Base-by-base conservation (phyloP, 2,329 filamentous ascomycete genomes). In the Pseudocercospora pini-densiflorae region DNA sequence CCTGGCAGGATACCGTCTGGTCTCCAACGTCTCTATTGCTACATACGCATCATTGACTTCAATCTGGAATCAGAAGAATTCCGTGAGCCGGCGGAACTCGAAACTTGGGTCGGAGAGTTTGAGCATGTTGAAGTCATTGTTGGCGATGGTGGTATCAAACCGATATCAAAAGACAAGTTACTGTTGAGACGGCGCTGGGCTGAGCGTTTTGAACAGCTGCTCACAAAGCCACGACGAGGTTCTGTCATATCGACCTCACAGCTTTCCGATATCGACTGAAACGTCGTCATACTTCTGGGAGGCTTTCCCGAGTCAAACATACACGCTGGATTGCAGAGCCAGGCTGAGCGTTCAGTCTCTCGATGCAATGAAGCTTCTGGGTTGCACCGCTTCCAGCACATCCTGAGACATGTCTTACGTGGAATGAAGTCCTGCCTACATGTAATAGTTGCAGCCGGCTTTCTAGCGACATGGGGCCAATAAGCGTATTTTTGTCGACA, bases 11-110 rank as follows among this genome's bases (percentile, higher is more conserved):
- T 68, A 12, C 65, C 65, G 0, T n/a, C n/a, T 10, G 62, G 55
- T 5, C 24, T 68, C 31, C 61, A 68, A 29, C 40, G 7, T 16
- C 43, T 68, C n/a, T 19, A 68, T 16, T 68, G 65, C 29, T 62
- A 62, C 33, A 49, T 68, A 8, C 59, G 59, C 6, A 65, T 51
- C n/a, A 36, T 57, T 27, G 59, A 65, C 23, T 31, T 24, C 33
- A 53, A 65, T 16, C 57, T 51, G 24, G 58, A 54, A 14, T 33
- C 49, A 31, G 40, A 57, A 27, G 54, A 49, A 8, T 57, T 58
- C 19, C 27, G 36, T 21, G 58, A 59, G 55, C 29, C 62, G 16
- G 27, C 59, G 14, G 53, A 65, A n/a, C 59, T 68, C 8, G 59
- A 59, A 12, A 43, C 62, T 6, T 68, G 65, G 65, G 40, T 45